Evolutionary conservation across 2,329 filamentous ascomycete genomes (phyloP).

Genomic region (Fusarium devonianum): DNA sequence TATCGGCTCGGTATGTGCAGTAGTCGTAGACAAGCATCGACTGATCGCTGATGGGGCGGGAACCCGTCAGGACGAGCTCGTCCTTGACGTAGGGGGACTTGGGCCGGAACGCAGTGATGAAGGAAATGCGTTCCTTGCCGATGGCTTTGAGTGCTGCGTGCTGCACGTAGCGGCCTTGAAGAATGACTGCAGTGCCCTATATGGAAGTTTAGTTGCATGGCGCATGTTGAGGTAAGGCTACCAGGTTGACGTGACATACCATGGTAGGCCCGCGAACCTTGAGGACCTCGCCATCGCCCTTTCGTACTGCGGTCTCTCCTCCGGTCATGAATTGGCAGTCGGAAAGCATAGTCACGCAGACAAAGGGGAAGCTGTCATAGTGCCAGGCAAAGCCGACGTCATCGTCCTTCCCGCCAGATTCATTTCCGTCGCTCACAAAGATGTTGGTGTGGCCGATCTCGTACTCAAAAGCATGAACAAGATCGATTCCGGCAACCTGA

Average conservation of each 20-base stretch:
- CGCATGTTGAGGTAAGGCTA: neutral
- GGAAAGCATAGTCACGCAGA: constrained; percentile 73
- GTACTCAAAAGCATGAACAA: constrained; percentile 61
- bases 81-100: constrained; percentile 61
- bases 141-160: constrained; percentile 68
- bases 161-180: constrained; percentile 72
- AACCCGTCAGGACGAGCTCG: constrained; percentile 66
- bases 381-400: constrained; percentile 63
- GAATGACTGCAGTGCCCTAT: constrained; percentile 70
- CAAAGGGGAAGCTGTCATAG: constrained; percentile 70
- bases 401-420: constrained; percentile 51
- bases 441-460: constrained; percentile 66
- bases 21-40: constrained; percentile 23
- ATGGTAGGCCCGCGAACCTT: constrained; percentile 67
- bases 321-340: constrained; percentile 69
- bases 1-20: constrained; percentile 19
- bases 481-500: constrained; percentile 61
- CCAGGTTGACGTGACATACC: constrained; percentile 49
- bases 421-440: constrained; percentile 53
- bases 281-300: constrained; percentile 58
- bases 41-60: constrained; percentile 60
- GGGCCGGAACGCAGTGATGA: constrained; percentile 72
- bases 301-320: constrained; percentile 69
- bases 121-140: constrained; percentile 68
- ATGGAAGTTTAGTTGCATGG: constrained; percentile 26